Evolutionary conservation across 2,329 filamentous ascomycete genomes (phyloP).

Genomic region (Magnaporthales sp.): DNA sequence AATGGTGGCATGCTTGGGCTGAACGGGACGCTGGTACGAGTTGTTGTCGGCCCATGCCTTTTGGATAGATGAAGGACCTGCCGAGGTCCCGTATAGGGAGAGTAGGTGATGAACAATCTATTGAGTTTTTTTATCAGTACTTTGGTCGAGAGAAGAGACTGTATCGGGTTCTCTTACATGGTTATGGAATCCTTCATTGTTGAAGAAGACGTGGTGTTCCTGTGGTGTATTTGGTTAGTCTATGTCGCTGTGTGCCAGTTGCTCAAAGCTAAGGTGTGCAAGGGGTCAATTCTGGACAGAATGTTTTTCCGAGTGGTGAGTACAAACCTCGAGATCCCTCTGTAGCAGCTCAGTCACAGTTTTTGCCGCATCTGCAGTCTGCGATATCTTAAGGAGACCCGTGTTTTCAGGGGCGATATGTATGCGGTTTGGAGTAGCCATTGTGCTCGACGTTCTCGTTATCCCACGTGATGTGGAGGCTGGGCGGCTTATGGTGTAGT

Average conservation of each 20-base stretch:
- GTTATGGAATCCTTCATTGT: conserved; percentile 67
- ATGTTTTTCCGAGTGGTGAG: not conserved
- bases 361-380: conserved; percentile 50
- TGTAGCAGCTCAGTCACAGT: conserved; percentile 63
- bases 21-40: conserved; percentile 53
- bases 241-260: not conserved
- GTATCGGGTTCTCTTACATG: conserved; percentile 44
- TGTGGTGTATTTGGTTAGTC: conserved; percentile 12
- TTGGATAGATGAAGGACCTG: conserved; percentile 49
- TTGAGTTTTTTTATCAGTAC: not conserved
- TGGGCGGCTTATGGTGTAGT: not conserved
- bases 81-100: conserved; percentile 67
- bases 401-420: conserved; percentile 37
- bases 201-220: conserved; percentile 74
- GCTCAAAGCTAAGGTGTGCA: not conserved
- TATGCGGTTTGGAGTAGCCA: conserved; percentile 40
- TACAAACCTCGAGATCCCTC: conserved; percentile 54
- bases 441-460: conserved; percentile 12
- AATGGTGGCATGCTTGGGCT: conserved; percentile 40
- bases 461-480: not conserved
- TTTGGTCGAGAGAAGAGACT: not conserved
- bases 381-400: conserved; percentile 36
- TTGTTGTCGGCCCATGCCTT: conserved; percentile 56
- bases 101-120: conserved; percentile 67
- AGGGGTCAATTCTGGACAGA: not conserved